Percentiles rank a stretch among this genome's conserved stretches.
These are phyloP conservation scores for Carpinus fangiana DNA, from an alignment of 306 rosid species.

Conservation along the genomic window DNA sequence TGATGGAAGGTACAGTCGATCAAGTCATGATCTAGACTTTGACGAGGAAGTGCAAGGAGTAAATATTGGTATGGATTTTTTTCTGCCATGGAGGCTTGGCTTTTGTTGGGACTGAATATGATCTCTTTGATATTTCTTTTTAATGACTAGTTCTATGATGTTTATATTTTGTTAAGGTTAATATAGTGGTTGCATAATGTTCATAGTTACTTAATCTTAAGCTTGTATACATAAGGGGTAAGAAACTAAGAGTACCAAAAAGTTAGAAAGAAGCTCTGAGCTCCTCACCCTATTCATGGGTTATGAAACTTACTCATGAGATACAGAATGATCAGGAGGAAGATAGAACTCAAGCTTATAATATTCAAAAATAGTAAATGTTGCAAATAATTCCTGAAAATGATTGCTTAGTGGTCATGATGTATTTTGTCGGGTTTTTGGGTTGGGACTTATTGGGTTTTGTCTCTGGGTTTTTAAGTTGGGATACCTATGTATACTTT, in stretches of 20 bases:
- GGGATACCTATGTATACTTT: no score
- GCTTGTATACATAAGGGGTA: background rate
- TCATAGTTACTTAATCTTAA: background rate
- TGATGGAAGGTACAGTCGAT: slow-evolving; percentile 84
- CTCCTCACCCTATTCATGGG: background rate
- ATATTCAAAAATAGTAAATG: background rate
- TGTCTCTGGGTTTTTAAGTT: no score
- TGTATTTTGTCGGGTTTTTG: background rate
- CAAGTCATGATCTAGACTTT: slow-evolving; percentile 67
- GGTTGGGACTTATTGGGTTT: no score
- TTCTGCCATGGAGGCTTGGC: background rate
- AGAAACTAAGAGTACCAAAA: background rate
- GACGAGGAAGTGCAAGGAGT: slow-evolving; percentile 55
- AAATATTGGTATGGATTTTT: slow-evolving; percentile 39
- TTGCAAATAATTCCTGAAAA: background rate
- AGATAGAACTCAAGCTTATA: slow-evolving; percentile 1
- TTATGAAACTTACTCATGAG: background rate
- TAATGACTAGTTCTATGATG: background rate
- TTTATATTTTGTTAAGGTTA: background rate
- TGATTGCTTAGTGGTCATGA: background rate
- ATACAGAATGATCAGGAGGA: background rate
- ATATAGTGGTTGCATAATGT: background rate
- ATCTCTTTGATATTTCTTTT: background rate
- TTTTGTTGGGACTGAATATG: slow-evolving; percentile 1
- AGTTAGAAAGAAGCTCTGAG: background rate